Evolutionary conservation across 768 basidiomycete species (phyloP).

Genomic region (Gelatoporia subvermispora): DNA sequence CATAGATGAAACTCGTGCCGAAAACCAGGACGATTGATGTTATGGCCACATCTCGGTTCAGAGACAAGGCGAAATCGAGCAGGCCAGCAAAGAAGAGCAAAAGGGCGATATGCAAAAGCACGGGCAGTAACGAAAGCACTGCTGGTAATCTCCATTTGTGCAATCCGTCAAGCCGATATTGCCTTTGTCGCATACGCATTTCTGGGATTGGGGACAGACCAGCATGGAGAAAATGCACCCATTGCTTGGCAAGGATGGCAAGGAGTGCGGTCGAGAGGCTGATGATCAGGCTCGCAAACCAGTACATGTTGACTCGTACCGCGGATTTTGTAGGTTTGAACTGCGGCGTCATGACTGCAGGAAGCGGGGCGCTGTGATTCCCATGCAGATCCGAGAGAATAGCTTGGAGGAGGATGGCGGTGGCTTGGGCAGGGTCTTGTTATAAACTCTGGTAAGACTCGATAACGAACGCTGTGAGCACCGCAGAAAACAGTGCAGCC

Average conservation of each 20-base stretch:
- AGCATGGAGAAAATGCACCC: conserved; percentile 34
- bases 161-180: conserved; percentile 37
- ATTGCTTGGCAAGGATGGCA: conserved; percentile 46
- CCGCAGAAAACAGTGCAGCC: conserved; percentile 28
- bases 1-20: conserved; percentile 9
- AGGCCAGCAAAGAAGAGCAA: conserved; percentile 48
- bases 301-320: conserved; percentile 36
- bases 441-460: conserved; percentile 19
- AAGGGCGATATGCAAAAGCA: conserved; percentile 44
- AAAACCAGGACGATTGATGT: conserved; percentile 3
- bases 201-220: conserved; percentile 22
- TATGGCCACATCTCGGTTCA: conserved; percentile 11
- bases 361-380: neutral
- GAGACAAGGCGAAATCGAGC: conserved; percentile 36
- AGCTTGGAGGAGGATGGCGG: conserved; percentile 5
- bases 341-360: neutral
- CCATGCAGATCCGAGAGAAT: neutral
- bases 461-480: conserved; percentile 24
- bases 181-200: conserved; percentile 36
- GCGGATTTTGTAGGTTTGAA: conserved; percentile 23
- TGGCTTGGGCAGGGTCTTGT: conserved; percentile 13
- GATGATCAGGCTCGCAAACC: conserved; percentile 33
- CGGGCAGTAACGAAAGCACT: conserved; percentile 38
- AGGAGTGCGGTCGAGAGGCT: conserved; percentile 39
- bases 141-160: conserved; percentile 33